Evolutionary conservation across 768 basidiomycete genomes (phyloP).

Genomic region (Phylloporus sp.): DNA sequence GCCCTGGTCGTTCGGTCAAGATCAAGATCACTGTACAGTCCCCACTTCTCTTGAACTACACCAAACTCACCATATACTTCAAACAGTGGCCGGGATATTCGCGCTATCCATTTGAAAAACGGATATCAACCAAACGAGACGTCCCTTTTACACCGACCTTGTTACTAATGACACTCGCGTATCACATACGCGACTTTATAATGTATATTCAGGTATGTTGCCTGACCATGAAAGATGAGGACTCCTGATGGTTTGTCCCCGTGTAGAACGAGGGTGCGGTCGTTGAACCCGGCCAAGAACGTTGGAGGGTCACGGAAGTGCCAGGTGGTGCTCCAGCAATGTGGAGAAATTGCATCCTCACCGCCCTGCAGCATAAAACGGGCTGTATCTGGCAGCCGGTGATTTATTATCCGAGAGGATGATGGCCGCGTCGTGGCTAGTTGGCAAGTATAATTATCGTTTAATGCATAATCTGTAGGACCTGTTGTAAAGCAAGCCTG

Average conservation of each 20-base stretch:
- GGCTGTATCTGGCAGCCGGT: constrained; percentile 43
- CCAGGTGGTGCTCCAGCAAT: constrained; percentile 15
- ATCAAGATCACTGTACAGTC: constrained; percentile 33
- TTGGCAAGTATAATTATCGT: constrained; percentile 4
- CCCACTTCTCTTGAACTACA: neutral
- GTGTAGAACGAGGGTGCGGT: constrained; percentile 24
- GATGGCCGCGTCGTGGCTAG: neutral
- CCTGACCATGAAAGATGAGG: neutral
- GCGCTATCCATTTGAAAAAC: constrained; percentile 34
- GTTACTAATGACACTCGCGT: constrained; percentile 30
- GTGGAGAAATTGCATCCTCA: constrained; percentile 35
- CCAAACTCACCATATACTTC: neutral
- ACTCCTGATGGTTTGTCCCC: neutral
- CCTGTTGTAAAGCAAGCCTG: constrained; percentile 12
- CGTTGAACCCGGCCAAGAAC: constrained; percentile 35
- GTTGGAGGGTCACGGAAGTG: constrained; percentile 32
- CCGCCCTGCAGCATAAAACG: constrained; percentile 35
- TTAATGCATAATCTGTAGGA: constrained; percentile 6
- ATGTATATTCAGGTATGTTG: constrained; percentile 30
- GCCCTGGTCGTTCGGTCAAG: constrained; percentile 30
- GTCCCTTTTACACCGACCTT: constrained; percentile 26
- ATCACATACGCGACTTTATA: constrained; percentile 30
- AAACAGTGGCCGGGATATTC: constrained; percentile 48
- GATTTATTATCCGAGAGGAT: constrained; percentile 30
- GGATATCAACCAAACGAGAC: constrained; percentile 33